A percentile compares a stretch with the other conserved stretches of the same genome.
Conservation (phyloP, 805 yeast genomes). For the Vanderwaltozyma verrucispora region DNA sequence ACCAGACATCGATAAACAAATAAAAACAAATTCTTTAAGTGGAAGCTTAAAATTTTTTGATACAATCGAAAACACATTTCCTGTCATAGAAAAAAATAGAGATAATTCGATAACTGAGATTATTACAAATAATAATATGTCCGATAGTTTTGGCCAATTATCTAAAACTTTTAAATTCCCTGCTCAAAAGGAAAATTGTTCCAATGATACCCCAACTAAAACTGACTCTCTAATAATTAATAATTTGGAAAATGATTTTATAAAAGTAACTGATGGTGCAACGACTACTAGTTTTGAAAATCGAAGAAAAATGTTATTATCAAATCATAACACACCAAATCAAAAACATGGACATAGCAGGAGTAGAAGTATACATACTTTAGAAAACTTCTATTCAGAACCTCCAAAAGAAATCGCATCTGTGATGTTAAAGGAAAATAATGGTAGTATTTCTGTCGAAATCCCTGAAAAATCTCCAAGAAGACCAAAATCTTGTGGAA, state of each 20-base stretch:
- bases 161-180: conserved; percentile 16
- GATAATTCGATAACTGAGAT: no score
- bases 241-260: conserved; percentile 14
- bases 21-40: conserved; percentile 9
- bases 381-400: conserved; percentile 6
- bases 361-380: conserved; percentile 22
- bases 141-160: background rate
- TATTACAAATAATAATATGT: background rate
- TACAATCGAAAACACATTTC: conserved; percentile 6
- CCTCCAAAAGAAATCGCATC: no score
- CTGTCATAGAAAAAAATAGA: no score
- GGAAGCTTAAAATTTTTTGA: conserved; percentile 21
- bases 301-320: conserved; percentile 14
- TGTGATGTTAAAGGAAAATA: no score
- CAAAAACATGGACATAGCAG: conserved; percentile 22
- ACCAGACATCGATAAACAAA: conserved; percentile 16
- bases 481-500: conserved; percentile 2
- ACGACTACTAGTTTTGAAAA: conserved; percentile 10
- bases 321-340: conserved; percentile 6
- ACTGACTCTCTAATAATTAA: no score
- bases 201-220: no score
- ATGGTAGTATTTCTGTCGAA: background rate
- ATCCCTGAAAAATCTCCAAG: conserved; percentile 16
- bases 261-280: conserved; percentile 9
- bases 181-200: no score